Base-by-base conservation (phyloP, 2,329 filamentous ascomycete species). In the Alternaria tenuissima region DNA sequence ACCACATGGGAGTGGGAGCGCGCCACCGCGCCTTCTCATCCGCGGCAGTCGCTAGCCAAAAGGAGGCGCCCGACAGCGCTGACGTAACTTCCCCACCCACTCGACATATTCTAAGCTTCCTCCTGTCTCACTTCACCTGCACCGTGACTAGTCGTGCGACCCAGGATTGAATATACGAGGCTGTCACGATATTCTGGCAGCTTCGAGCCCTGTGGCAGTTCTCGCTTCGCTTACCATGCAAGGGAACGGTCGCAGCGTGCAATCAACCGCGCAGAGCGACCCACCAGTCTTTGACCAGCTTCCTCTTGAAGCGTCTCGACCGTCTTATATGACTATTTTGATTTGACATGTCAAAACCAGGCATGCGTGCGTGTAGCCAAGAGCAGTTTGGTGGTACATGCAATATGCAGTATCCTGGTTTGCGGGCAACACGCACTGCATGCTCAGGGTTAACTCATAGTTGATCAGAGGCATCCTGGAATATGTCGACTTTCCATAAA, bases 71-170 rank as follows among this genome's bases (percentile, higher is more conserved):
- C 26, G 22, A 22, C n/a, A 24, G 16, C 14, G 60, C 60, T 60
- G 60, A 62, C 60, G 52, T 62, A 62, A 62, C 22, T 18, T 38
- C 32, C 46, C 46, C 46, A 38, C 16, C 34, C n/a, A 6, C 34
- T 8, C 6, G 16, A 14, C 3, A 38, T 38, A 2, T 38, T n/a
- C 16, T 16, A 38, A 36, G 28, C 28, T 9, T 30, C 28, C 9
- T 4, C 28, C 1, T 30, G 9, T 30, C 28, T 30, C 28, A 11
- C 28, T 30, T 30, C 9, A 9, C 28, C 28, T 30, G 11, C 28
- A 30, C 28, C 11, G 11, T 11, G 28, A 12, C 38, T 41, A 5
- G 38, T 39, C 38, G 8, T 16, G n/a, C 38, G n/a, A 39, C 38
- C 3, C 38, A 20, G n/a, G n/a, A n/a, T 39, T 18, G 1, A 20